Evolutionary conservation across 2,329 filamentous ascomycete species (phyloP).

Genomic region (Colletotrichum phormii): DNA sequence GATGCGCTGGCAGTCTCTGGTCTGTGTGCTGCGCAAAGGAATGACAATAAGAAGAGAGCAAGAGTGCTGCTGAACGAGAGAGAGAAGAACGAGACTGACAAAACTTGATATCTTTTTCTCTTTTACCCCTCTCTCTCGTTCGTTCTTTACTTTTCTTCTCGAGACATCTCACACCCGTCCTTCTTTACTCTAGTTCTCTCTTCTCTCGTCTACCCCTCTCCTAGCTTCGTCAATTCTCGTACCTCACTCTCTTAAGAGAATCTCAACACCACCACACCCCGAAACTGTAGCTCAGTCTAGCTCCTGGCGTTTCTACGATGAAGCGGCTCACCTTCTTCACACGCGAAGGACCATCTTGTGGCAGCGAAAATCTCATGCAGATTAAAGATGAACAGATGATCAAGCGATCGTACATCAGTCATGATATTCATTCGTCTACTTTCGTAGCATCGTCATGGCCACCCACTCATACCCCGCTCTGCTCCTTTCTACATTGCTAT

Average conservation of each 20-base stretch:
- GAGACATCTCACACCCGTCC: background rate
- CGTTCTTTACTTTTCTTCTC: background rate
- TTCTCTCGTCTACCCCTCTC: background rate
- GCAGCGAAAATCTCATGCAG: background rate
- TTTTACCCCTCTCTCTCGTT: background rate
- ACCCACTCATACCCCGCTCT: slow-evolving; percentile 19
- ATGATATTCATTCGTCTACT: slow-evolving; percentile 36
- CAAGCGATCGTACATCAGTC: slow-evolving; percentile 32
- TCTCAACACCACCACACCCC: background rate
- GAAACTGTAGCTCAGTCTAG: background rate
- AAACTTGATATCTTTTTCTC: slow-evolving; percentile 9
- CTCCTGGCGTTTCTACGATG: background rate
- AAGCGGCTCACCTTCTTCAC: background rate
- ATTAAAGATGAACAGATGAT: background rate
- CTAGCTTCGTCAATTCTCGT: background rate
- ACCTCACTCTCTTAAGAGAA: background rate
- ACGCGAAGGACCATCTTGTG: background rate
- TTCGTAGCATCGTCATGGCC: slow-evolving; percentile 32
- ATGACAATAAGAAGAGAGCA: slow-evolving; percentile 29
- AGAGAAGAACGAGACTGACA: background rate
- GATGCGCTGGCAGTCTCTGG: slow-evolving; percentile 44
- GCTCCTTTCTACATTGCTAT: slow-evolving; percentile 33
- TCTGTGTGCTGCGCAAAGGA: slow-evolving; percentile 50
- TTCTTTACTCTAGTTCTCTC: background rate
- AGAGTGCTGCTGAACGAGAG: background rate